Evolutionary conservation across 2,329 filamentous ascomycete genomes (phyloP).

Genomic region (Dendrostoma leiphaemia): DNA sequence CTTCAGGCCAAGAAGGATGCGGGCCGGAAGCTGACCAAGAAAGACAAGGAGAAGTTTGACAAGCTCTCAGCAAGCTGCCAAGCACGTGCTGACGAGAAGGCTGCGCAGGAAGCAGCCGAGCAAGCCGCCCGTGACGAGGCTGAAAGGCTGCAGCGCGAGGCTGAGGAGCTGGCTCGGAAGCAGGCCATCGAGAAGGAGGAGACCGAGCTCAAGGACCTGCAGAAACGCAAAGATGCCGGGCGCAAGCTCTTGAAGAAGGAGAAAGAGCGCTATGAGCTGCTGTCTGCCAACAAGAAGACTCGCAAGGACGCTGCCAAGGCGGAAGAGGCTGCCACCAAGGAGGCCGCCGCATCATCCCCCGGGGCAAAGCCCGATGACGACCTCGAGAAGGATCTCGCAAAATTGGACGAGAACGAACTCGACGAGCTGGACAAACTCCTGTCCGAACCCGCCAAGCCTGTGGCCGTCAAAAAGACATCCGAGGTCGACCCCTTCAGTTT

Average conservation of each 20-base stretch:
- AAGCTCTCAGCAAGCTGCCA: constrained; percentile 16
- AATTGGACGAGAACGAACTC: constrained; percentile 21
- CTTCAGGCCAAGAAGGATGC: constrained; percentile 18
- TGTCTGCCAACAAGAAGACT: constrained; percentile 16
- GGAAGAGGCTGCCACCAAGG: constrained; percentile 42
- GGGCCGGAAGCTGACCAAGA: constrained; percentile 13
- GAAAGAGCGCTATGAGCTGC: constrained; percentile 16
- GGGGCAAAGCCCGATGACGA: constrained; percentile 16
- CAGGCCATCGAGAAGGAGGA: constrained; percentile 18
- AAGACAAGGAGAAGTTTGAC: constrained; percentile 13
- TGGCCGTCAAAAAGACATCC: constrained; percentile 21
- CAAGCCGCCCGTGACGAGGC: constrained; percentile 18
- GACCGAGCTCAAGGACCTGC: constrained; percentile 24
- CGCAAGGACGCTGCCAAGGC: constrained; percentile 14
- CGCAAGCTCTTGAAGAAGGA: constrained; percentile 16
- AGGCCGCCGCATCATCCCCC: constrained; percentile 37
- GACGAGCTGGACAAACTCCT: constrained; percentile 28
- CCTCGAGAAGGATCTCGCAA: constrained; percentile 24
- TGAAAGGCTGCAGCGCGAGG: constrained; percentile 17
- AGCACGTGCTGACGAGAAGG: constrained; percentile 19
- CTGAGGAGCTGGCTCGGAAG: constrained; percentile 15
- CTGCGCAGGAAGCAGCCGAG: constrained; percentile 17
- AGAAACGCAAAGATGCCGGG: constrained; percentile 21
- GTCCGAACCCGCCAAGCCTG: constrained; percentile 9
- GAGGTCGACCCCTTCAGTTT: constrained; percentile 51